Evolutionary conservation across 1,139 yeast species (phyloP), one percentile per base, ranked within the genome.

Genomic region (Williopsis jadinii): DNA sequence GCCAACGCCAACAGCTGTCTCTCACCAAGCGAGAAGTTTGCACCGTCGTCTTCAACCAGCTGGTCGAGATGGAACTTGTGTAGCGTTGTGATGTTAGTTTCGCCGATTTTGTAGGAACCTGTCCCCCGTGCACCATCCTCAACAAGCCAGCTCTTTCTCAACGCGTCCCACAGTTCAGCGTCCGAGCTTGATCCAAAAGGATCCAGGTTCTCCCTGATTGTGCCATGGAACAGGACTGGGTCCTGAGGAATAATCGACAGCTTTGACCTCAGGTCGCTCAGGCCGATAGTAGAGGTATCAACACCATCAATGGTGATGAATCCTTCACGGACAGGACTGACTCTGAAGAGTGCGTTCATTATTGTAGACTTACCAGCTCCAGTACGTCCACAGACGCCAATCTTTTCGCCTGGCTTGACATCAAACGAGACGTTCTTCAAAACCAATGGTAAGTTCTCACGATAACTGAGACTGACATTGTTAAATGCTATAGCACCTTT

Each of bases 361-460:
- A 83, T 77, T 2, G 86, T 76, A 15, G 83, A 74, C 59, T 83
- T 83, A 36, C 90, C 90, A 9, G 90, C 88, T 44, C 92, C 92
- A 2, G 90, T 83, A 53, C 90, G 73, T 24, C 92, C 92, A 62
- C 86, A 80, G 44, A 83, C 78, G 37, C 90, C 90, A 46, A 82
- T 69, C 55, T 80, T 81, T 56, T 80, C 79, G 12, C 76, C 72
- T 1, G 78, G 71, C 11, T 66, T 60, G 28, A 83, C 64, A 4
- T 57, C 52, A 34, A 77, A 57, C 34, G 60, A 56, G 36, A 77
- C 59, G 48, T 70, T 56, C 43, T 71, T 73, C 56, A 78, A 65
- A 8, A 82, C 92, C 28, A 71, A 63, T 1, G 95, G 94, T 34
- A 84, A 66, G 1, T 73, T 80, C 5, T 77, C 77, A 53, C 90